Evolutionary conservation across 306 rosid genomes (phyloP), one percentile per base, ranked within the genome.

Genomic region (Sphenostylis stenocarpa): DNA sequence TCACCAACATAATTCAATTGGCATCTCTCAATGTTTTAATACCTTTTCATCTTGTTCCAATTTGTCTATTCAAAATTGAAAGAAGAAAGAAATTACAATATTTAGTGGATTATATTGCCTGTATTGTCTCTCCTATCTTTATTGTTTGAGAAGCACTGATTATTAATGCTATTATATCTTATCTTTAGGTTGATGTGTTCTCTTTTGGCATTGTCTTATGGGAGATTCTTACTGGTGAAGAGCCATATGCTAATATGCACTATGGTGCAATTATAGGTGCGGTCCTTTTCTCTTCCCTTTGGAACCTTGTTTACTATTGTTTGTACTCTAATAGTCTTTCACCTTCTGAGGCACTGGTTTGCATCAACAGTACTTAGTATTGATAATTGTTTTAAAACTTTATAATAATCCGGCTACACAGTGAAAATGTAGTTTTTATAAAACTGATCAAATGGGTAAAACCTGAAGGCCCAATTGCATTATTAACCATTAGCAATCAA

Each of bases 181-280:
- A 44, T 69, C 10, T 63, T 58, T 80, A 94, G 98, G 98, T 94
- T 82, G 98, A 94, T 45, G 90, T 91, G 45, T 94, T 94, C 88
- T 94, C 97, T 47, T 91, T 94, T 43, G 98, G 98, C 44, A 91
- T 94, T 29, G 95, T 90, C 26, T 76, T 94, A 33, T 94, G 98
- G 98, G 97, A 94, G 87, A 92, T 94, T 81, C 95, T 94, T 72
- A 94, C 98, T 0, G 96, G 98, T 16, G 97, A 94, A 76, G 98
- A 94, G 83, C 98, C 97, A 19, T 92, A 94, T 63, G 97, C 96
- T 68, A 89, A 94, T 86, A 94, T 94, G 98, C 98, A 94, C 82
- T 94, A 89, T 53, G 98, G 97, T 72, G 98, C 96, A 34, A 94
- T 94, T 43, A 94, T 94, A 84, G 97, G 96, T 91, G 23, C 45